Percentiles rank a stretch among this genome's conserved stretches.
Conservation (phyloP, 805 yeast species). For the Saccharomycopsis olivae region DNA sequence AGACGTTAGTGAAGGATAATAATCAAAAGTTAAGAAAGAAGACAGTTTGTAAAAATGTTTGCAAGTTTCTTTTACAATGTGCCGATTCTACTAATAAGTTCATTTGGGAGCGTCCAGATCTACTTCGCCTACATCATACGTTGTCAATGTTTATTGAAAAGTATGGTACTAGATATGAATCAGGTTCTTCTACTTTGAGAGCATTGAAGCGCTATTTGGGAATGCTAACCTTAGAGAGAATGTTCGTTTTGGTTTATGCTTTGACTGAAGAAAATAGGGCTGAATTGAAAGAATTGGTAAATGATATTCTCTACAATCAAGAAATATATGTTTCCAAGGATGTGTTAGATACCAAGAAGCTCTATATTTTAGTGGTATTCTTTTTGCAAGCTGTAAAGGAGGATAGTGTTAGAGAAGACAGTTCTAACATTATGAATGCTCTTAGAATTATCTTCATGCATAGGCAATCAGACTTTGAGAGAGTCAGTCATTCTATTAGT, state of each 20-base stretch:
- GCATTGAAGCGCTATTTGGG: conserved; percentile 25
- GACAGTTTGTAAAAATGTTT: conserved; percentile 13
- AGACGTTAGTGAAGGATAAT: conserved; percentile 15
- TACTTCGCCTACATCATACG: conserved; percentile 22
- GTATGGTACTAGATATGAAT: conserved; percentile 10
- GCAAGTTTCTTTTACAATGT: conserved; percentile 20
- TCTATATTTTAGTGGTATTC: conserved; percentile 26
- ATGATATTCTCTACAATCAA: conserved; percentile 25
- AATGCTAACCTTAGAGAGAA: conserved; percentile 23
- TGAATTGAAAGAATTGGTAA: conserved; percentile 24
- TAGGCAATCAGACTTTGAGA: conserved; percentile 23
- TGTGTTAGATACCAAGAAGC: conserved; percentile 26
- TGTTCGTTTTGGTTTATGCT: conserved; percentile 23
- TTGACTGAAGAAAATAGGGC: conserved; percentile 18
- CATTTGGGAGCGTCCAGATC: conserved; percentile 15
- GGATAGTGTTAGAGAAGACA: conserved; percentile 12
- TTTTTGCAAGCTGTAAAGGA: conserved; percentile 19
- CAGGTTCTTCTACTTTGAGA: conserved; percentile 9
- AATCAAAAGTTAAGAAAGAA: conserved; percentile 25
- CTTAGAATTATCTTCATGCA: conserved; percentile 26
- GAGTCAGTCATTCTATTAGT: conserved; percentile 23
- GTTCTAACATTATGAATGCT: conserved; percentile 22
- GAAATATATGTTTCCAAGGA: conserved; percentile 23
- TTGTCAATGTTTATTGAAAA: conserved; percentile 27
- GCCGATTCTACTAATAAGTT: conserved; percentile 12